Evolutionary conservation across 129 eudicot species (phyloP).

Genomic region (Deinandra increscens): DNA sequence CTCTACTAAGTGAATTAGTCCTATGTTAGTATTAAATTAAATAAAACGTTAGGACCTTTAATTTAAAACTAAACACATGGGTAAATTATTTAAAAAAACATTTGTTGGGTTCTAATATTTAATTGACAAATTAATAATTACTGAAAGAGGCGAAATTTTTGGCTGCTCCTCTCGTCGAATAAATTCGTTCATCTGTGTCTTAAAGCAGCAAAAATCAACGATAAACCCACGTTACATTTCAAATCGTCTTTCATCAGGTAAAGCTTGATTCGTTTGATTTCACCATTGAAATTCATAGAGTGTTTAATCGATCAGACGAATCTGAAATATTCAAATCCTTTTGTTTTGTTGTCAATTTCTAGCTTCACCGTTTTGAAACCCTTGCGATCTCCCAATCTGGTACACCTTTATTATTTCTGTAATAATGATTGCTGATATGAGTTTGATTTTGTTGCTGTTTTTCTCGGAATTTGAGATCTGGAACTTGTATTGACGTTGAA

Average conservation of each 20-base stretch:
- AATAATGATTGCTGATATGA: background rate
- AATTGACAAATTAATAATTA: background rate
- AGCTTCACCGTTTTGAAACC: background rate
- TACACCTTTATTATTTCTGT: background rate
- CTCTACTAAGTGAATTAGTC: too few species aligned
- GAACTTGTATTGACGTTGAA: background rate
- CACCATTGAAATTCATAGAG: background rate
- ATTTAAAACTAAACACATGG: too few species aligned
- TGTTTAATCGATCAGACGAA: constrained; percentile 4
- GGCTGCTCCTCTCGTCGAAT: background rate
- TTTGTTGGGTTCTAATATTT: background rate
- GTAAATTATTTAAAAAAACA: too few species aligned
- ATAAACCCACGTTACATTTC: constrained; percentile 17
- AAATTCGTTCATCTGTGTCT: constrained; percentile 3
- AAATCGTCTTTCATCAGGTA: constrained; percentile 17
- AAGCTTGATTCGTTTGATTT: background rate
- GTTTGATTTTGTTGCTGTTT: background rate
- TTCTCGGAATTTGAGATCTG: background rate
- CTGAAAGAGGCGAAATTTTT: background rate
- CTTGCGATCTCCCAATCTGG: constrained; percentile 8
- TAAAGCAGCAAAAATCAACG: constrained; percentile 11
- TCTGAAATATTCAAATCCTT: constrained; percentile 12
- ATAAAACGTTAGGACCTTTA: too few species aligned
- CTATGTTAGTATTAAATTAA: too few species aligned
- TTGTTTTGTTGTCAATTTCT: background rate